Conservation (phyloP, 2,329 filamentous ascomycete genomes). For the Pseudogymnoascus sp. region DNA sequence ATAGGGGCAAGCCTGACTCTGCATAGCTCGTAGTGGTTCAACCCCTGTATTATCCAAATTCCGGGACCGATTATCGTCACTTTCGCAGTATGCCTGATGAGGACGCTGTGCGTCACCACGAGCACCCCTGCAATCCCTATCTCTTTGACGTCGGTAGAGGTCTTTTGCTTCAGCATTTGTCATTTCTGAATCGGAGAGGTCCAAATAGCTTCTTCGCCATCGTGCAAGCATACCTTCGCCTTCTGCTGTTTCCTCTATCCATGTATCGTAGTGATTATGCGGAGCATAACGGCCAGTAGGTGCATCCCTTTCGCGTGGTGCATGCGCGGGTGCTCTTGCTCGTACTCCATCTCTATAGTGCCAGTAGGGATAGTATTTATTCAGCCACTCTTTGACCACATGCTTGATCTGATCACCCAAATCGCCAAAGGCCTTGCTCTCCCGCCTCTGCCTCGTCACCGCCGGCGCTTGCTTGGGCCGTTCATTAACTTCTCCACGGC, state of each 20-base stretch:
- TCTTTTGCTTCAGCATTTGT: not conserved
- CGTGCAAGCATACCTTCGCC: not conserved
- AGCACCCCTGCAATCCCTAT: not conserved
- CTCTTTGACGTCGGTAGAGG: not conserved
- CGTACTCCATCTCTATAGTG: not conserved
- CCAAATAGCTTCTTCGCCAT: not conserved
- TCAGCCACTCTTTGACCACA: not conserved
- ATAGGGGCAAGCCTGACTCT: not conserved
- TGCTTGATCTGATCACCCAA: not conserved
- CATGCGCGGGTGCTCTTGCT: not conserved
- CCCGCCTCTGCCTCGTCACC: not conserved
- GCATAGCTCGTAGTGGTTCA: not conserved
- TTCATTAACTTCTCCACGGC: not conserved
- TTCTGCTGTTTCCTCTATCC: not conserved
- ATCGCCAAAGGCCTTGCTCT: not conserved
- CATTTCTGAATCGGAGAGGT: not conserved
- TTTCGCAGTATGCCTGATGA: not conserved
- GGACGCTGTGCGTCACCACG: not conserved
- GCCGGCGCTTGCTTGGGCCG: not conserved
- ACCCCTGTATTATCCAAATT: not conserved
- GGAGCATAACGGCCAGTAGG: not conserved
- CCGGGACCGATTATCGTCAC: not conserved
- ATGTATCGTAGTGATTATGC: not conserved
- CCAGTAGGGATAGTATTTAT: not conserved
- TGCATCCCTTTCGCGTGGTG: too few species aligned